Evolutionary conservation across 2,329 filamentous ascomycete species (phyloP), one percentile per base, ranked within the genome.

Genomic region (Raffaelea albimanens): DNA sequence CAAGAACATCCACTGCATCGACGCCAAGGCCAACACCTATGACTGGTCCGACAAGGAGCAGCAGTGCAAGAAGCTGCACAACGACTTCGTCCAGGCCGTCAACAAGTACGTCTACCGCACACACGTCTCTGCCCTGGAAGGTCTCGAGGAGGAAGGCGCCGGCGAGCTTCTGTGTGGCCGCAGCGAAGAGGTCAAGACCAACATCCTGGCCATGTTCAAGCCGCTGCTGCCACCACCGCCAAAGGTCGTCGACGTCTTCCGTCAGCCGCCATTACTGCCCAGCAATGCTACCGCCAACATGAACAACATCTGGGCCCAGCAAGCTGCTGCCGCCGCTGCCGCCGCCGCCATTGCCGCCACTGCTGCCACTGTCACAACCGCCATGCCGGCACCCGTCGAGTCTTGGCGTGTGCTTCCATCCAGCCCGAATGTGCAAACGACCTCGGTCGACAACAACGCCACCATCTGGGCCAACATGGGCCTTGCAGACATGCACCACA

Each of bases 81-180:
- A 96, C 52, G 89, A 95, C 61, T 97, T 96, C 61, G 78, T 97
- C 55, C 91, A 97, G 70, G 87, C 90, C 55, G 83, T 91, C 71
- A 98, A 98, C 80, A 91, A 85, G 68, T 98, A 94, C 61, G 91
- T 98, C 61, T 98, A 86, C 70, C 84, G 89, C 61, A 90, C 91
- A 16, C 82, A 87, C 59, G 89, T 87, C 55, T 82, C 84, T 52
- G 93, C 90, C 41, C 77, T 98, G 46, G 93, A 98, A 69, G 93
- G 93, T 49, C 76, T 97, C 55, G 93, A 98, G 72, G 93, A 97
- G 70, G 91, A 96, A 60, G 93, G 93, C 52, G 87, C 86, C 43
- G 93, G 93, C 53, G 93, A 98, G 71, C 76, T 98, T 56, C 80
- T 97, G 52, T 85, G 85, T 61, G 90, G 90, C 56, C 87, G 87